Base-by-base conservation (phyloP, 2,329 filamentous ascomycete genomes). In the Colletotrichum limetticola region DNA sequence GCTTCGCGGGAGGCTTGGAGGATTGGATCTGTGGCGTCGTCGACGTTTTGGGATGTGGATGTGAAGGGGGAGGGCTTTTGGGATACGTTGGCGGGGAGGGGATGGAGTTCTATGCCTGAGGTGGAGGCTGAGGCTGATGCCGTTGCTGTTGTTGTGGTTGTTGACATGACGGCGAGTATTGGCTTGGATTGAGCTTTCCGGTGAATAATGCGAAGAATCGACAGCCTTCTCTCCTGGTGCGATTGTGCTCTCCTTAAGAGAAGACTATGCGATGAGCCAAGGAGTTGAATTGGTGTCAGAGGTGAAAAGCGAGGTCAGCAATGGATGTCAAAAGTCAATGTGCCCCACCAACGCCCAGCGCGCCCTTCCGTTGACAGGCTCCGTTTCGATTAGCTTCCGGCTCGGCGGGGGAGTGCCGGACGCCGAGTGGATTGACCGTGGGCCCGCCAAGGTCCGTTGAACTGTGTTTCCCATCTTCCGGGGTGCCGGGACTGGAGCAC, bases 1-100 rank as follows among this genome's bases (percentile, higher is more conserved):
- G 83, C 85, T 2, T 83, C 74, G 4, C 81, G 82, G 0, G 86
- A 88, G 2, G 84, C 84, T 59, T 84, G 80, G 74, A 88, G 75
- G 7, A 81, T 71, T 12, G 72, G 74, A n/a, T 75, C 74, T 8
- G 42, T 19, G 30, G 19, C 24, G 57, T 49, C 57, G 16, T 58
- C 35, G 30, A 32, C 46, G 7, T 58, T 30, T 11, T 64, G 66
- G 9, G n/a, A 7, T 22, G 58, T n/a, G 6, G 46, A 62, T 28
- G 28, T 3, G 0, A 22, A 12, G 24, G 59, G 42, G 22, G 32
- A 22, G 3, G 37, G 22, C 2, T 61, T 70, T 5, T 52, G 70
- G 26, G 52, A 37, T 1, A 30, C n/a, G 5, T 30, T 60, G 14
- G 55, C 9, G 7, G 70, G 70, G 5, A 70, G 46, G 8, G 60